Percentiles rank a stretch among this genome's conserved stretches.
phyloP scores from a whole-genome alignment of 306 rosid species.

The Canavalia ensiformis region DNA sequence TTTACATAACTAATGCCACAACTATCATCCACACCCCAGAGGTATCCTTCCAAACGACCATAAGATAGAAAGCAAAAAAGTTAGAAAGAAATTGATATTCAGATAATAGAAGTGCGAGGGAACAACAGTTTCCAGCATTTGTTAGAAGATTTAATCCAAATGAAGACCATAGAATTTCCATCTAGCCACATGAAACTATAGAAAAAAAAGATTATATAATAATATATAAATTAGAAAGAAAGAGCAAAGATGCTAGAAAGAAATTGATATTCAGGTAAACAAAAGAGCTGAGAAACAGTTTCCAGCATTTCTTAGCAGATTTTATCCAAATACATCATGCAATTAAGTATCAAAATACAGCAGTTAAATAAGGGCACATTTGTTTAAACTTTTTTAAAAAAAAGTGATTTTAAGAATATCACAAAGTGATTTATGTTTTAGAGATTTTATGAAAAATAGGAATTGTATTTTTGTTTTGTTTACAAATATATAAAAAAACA shows the following conservation, averaged over 20 bases:
- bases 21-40: not conserved
- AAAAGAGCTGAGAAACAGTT: not conserved
- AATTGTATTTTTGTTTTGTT: too few relatives aligned
- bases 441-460: too few relatives aligned
- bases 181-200: not conserved
- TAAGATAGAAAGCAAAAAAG: not conserved
- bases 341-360: conserved; percentile 17
- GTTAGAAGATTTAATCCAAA: conserved; percentile 19
- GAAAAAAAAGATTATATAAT: not conserved
- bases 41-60: conserved; percentile 26
- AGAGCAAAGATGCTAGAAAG: not conserved
- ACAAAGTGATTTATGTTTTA: too few relatives aligned
- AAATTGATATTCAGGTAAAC: conserved; percentile 22
- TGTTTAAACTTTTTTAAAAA: too few relatives aligned
- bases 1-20: conserved; percentile 22
- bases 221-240: not conserved
- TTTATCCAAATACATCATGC: conserved; percentile 13
- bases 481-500: too few relatives aligned
- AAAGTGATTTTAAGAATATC: too few relatives aligned
- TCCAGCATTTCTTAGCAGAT: conserved; percentile 9
- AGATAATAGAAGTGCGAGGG: conserved; percentile 12
- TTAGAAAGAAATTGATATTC: conserved; percentile 11
- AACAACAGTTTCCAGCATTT: not conserved
- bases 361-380: not conserved
- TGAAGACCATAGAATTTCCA: not conserved